Base-by-base conservation (phyloP, 768 basidiomycete species). In the Russula abietina region DNA sequence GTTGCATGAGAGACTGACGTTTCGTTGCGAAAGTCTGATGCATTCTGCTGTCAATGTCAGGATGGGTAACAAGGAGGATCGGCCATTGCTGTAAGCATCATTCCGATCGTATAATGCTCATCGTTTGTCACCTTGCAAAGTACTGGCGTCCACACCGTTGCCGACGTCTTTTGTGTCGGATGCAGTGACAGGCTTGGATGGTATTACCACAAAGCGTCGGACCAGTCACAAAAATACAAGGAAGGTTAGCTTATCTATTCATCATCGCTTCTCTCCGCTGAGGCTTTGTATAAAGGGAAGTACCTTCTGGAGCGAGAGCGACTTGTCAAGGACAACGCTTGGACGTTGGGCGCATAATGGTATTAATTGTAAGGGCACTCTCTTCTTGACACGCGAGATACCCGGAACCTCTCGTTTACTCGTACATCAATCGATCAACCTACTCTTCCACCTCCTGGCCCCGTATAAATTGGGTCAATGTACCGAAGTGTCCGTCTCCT, bases 171-270 rank as follows among this genome's bases (percentile, higher is more conserved):
- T 70, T 93, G 91, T 69, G 57, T 88, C 36, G 89, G 88, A 0
- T 93, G 91, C 73, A 84, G 86, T 60, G 88, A 88, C 17, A 80
- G 88, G 39, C 61, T 92, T 4, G 90, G 91, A 1, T 93, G 91
- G 90, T 90, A 79, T 70, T 93, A 93, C 68, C 83, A 89, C 72
- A 88, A 86, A 70, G 89, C 91, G 14, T 80, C 85, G 0, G 88
- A 92, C 66, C 75, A 77, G 43, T 79, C 82, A 3, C 91, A 93
- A 81, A 91, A 87, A 71, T 92, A 93, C 71, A 93, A 92, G 73
- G 91, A 93, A 81, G 87, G 90, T 83, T 38, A 43, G 80, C 12
- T 6, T 26, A n/a, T 56, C 10, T 17, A 24, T 50, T 6, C 11
- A 52, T 50, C 9, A 1, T 50, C 48, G 45, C 26, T 10, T 19